These are phyloP conservation scores for Dysphania ambrosioides DNA, from an alignment of 148 eudicot genomes.

Conservation along the genomic window DNA sequence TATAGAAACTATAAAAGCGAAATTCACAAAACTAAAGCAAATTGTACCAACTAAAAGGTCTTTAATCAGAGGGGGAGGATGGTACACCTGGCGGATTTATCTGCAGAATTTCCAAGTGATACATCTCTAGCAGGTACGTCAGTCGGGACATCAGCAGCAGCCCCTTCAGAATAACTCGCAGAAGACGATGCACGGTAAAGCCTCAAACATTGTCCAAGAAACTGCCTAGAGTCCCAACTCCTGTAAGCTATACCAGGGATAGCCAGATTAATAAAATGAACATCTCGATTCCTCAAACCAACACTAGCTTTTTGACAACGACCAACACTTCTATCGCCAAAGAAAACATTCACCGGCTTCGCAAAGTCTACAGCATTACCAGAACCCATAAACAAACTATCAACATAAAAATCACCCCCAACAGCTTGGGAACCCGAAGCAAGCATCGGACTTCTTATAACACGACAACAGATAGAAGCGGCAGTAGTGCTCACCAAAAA, in stretches of 20 bases:
- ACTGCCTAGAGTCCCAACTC: constrained; percentile 26
- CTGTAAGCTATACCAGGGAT: constrained; percentile 21
- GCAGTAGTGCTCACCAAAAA: constrained; percentile 11
- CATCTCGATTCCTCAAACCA: constrained; percentile 45
- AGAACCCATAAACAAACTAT: constrained; percentile 35
- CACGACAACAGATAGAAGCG: neutral
- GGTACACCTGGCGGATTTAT: constrained; percentile 22
- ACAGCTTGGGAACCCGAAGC: constrained; percentile 55
- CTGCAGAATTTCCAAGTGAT: constrained; percentile 16
- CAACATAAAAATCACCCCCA: constrained; percentile 57
- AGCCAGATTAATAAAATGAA: constrained; percentile 2
- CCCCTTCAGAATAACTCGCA: constrained; percentile 16
- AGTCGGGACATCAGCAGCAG: constrained; percentile 16
- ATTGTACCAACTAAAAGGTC: neutral
- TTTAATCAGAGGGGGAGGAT: neutral
- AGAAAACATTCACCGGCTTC: constrained; percentile 50
- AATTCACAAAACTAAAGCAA: neutral
- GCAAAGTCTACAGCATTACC: constrained; percentile 38
- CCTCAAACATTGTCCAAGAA: constrained; percentile 31
- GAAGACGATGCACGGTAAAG: constrained; percentile 16
- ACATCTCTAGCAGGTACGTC: constrained; percentile 20
- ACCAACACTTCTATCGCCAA: constrained; percentile 35
- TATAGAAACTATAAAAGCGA: neutral
- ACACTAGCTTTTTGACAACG: constrained; percentile 41
- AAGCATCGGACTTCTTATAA: constrained; percentile 41